Evolutionary conservation across 2,329 filamentous ascomycete species (phyloP).

Genomic region (Seiridium cupressi): DNA sequence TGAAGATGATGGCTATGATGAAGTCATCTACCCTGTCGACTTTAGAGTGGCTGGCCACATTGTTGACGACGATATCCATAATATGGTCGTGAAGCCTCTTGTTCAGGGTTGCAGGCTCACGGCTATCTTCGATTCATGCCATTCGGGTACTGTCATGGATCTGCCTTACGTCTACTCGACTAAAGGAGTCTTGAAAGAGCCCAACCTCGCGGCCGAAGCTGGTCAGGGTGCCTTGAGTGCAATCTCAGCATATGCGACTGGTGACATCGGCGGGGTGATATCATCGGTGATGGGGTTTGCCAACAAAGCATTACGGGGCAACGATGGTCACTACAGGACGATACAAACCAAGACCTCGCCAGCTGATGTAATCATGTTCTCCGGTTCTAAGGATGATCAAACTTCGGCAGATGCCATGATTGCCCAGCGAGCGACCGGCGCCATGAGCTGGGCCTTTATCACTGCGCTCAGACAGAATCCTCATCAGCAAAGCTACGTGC

Average conservation of each 20-base stretch:
- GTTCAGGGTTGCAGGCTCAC: constrained; percentile 56
- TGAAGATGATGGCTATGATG: constrained; percentile 78
- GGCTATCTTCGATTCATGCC: constrained; percentile 65
- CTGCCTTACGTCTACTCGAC: constrained; percentile 69
- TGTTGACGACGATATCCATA: constrained; percentile 80
- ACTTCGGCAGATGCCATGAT: constrained; percentile 94
- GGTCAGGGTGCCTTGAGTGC: constrained; percentile 61
- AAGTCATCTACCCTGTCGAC: constrained; percentile 82
- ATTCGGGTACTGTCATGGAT: constrained; percentile 66
- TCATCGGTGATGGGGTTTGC: constrained; percentile 78
- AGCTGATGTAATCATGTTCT: constrained; percentile 97
- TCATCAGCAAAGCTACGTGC: constrained; percentile 89
- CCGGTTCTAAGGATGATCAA: constrained; percentile 93
- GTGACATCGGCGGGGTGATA: constrained; percentile 81
- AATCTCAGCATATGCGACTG: constrained; percentile 58
- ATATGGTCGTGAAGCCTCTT: constrained; percentile 64
- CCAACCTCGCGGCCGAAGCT: constrained; percentile 66
- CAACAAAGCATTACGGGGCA: constrained; percentile 82
- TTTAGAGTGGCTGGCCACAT: constrained; percentile 79
- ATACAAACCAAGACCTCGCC: constrained; percentile 88
- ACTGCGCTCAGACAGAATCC: constrained; percentile 91
- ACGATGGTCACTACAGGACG: constrained; percentile 78
- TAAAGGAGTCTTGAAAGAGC: constrained; percentile 66
- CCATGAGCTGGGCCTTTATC: constrained; percentile 98
- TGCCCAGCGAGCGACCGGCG: constrained; percentile 84